Evolutionary conservation across 2,329 filamentous ascomycete genomes (phyloP).

Genomic region (Alternaria novae-zelandiae): DNA sequence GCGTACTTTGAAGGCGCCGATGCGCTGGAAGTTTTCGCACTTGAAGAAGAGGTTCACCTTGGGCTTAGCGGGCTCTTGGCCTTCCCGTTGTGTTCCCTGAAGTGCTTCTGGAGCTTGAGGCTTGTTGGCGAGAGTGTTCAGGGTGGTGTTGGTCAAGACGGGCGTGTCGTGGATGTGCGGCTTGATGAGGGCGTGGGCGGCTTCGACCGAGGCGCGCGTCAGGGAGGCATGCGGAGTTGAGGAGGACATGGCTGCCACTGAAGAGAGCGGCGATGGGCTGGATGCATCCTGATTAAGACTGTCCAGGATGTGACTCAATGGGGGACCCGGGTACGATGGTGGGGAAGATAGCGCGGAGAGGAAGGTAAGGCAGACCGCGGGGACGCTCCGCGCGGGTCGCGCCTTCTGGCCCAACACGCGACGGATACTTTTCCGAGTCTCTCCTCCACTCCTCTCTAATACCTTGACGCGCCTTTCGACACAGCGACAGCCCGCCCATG

Average conservation of each 20-base stretch:
- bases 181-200: constrained; percentile 75
- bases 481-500: not conserved
- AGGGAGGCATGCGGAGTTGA: constrained; percentile 60
- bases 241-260: not conserved
- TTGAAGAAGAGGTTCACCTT: constrained; percentile 86
- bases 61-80: constrained; percentile 65
- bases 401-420: not conserved
- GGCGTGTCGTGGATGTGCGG: constrained; percentile 83
- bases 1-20: constrained; percentile 91
- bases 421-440: not conserved
- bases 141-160: constrained; percentile 77
- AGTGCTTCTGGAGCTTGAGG: constrained; percentile 65
- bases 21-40: constrained; percentile 89
- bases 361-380: not conserved
- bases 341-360: not conserved
- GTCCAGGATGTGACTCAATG: not conserved
- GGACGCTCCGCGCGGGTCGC: not conserved
- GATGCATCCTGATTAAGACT: constrained; percentile 12
- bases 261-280: not conserved
- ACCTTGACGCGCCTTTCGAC: not conserved
- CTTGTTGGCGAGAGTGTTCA: constrained; percentile 76
- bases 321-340: not conserved
- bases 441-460: not conserved
- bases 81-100: constrained; percentile 63
- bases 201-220: constrained; percentile 72